A percentile compares a stretch with the other conserved stretches of the same genome.
These are phyloP conservation scores for Eremothecium cymbalariae DNA, from an alignment of 1,139 yeast species.

Conservation along the genomic window DNA sequence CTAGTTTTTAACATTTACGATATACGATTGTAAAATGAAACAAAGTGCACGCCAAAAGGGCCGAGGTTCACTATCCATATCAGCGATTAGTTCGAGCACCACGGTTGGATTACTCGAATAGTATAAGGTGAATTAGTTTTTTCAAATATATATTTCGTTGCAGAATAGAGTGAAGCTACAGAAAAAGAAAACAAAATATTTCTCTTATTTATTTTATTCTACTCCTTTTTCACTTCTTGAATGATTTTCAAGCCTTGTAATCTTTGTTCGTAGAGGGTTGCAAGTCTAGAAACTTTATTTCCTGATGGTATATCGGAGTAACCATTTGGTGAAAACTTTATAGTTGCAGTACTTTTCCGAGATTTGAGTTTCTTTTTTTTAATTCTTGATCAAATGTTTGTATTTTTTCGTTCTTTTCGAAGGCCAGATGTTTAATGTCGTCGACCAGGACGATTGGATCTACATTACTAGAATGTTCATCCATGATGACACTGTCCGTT, in stretches of 20 bases:
- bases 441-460: constrained; percentile 6
- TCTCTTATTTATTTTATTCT: too few relatives aligned
- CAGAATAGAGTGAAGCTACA: not conserved
- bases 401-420: constrained; percentile 20
- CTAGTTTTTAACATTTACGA: too few relatives aligned
- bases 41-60: too few relatives aligned
- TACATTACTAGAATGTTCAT: not conserved
- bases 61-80: too few relatives aligned
- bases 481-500: constrained; percentile 5
- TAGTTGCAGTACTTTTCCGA: constrained; percentile 13
- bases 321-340: constrained; percentile 31
- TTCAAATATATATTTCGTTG: not conserved
- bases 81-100: too few relatives aligned
- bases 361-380: constrained; percentile 19
- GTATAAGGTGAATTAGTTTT: not conserved
- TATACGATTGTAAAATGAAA: too few relatives aligned
- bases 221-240: constrained; percentile 22
- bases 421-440: constrained; percentile 9
- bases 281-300: constrained; percentile 47
- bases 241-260: constrained; percentile 45
- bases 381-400: constrained; percentile 28
- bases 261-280: constrained; percentile 50
- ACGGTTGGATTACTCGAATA: constrained; percentile 4
- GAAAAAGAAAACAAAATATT: constrained; percentile 1
- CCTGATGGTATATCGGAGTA: constrained; percentile 43